Conservation (phyloP, 768 basidiomycete species). For the Agrocybe pediades region DNA sequence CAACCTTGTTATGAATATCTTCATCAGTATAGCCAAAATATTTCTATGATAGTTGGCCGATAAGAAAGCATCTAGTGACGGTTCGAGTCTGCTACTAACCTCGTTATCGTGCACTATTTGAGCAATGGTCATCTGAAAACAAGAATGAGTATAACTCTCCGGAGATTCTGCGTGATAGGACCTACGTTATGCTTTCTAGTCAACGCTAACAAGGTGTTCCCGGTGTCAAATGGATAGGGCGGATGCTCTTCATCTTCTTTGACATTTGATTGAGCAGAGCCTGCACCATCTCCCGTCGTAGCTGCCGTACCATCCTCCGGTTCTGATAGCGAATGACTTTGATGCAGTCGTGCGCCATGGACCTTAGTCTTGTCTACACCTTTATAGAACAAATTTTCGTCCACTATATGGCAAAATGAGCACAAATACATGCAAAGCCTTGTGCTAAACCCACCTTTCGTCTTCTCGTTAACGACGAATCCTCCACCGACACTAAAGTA, state of each 20-base stretch:
- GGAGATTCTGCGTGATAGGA: conserved; percentile 13
- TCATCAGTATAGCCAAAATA: conserved; percentile 76
- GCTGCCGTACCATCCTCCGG: conserved; percentile 24
- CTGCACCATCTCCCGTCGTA: background rate
- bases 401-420: conserved; percentile 44
- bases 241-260: conserved; percentile 50
- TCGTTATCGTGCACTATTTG: conserved; percentile 96
- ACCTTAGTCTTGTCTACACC: conserved; percentile 83
- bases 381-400: conserved; percentile 95
- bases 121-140: conserved; percentile 83
- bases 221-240: conserved; percentile 83
- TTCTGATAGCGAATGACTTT: conserved; percentile 49
- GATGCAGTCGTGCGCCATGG: conserved; percentile 77
- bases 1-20: conserved; percentile 74
- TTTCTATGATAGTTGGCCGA: conserved; percentile 28
- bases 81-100: conserved; percentile 28
- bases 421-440: background rate
- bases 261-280: background rate
- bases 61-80: background rate
- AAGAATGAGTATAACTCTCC: conserved; percentile 6
- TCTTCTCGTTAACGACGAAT: conserved; percentile 94
- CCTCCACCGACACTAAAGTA: conserved; percentile 95
- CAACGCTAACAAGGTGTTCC: conserved; percentile 70
- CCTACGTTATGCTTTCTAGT: conserved; percentile 84
- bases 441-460: conserved; percentile 57